Evolutionary conservation across 2,329 filamentous ascomycete species (phyloP).

Genomic region (Fusarium verrucosum): DNA sequence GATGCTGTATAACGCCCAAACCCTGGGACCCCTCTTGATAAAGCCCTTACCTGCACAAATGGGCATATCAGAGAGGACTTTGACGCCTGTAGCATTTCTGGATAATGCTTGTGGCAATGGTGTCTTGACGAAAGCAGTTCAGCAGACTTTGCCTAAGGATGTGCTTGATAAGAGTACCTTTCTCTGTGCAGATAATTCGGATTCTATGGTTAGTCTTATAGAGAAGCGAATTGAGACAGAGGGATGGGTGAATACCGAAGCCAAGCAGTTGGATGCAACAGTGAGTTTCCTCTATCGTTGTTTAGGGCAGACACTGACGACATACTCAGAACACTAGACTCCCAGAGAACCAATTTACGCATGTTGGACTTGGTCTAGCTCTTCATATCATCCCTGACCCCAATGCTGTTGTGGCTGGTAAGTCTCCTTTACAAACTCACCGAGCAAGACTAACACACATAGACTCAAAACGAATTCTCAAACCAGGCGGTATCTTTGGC

Average conservation of each 20-base stretch:
- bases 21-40: slow-evolving; percentile 31
- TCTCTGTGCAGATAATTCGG: slow-evolving; percentile 60
- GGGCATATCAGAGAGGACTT: slow-evolving; percentile 24
- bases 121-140: slow-evolving; percentile 57
- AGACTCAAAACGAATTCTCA: slow-evolving; percentile 53
- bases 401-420: slow-evolving; percentile 45
- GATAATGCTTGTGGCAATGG: slow-evolving; percentile 65
- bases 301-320: not conserved
- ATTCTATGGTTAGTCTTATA: slow-evolving; percentile 53
- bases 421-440: not conserved
- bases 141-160: slow-evolving; percentile 50
- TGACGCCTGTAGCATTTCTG: slow-evolving; percentile 53
- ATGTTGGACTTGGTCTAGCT: slow-evolving; percentile 58
- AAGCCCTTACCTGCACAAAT: slow-evolving; percentile 41
- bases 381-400: slow-evolving; percentile 58
- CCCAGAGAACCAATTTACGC: slow-evolving; percentile 52
- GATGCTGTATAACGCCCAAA: slow-evolving; percentile 32
- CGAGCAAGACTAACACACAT: not conserved
- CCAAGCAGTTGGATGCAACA: slow-evolving; percentile 57
- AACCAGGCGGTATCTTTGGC: slow-evolving; percentile 52
- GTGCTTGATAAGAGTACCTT: slow-evolving; percentile 56
- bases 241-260: slow-evolving; percentile 58
- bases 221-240: slow-evolving; percentile 52
- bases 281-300: slow-evolving; percentile 41
- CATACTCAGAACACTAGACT: slow-evolving; percentile 51